These are phyloP conservation scores for Rubia occidens DNA, from an alignment of 305 asterid genomes.

Conservation along the genomic window DNA sequence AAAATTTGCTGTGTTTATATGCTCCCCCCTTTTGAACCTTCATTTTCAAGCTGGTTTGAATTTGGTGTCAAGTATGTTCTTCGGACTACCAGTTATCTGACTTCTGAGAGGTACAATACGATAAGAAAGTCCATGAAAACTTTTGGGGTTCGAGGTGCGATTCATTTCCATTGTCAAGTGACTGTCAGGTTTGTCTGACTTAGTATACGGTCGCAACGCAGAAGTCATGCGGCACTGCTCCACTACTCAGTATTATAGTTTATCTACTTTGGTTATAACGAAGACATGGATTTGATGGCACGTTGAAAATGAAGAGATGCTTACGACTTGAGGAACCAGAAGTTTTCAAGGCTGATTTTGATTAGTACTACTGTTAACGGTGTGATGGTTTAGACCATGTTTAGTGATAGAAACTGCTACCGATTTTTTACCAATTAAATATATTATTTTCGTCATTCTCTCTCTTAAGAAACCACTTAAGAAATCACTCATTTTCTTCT, in stretches of 20 bases:
- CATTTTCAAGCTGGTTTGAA: neutral
- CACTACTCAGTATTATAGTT: neutral
- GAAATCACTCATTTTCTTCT: no score
- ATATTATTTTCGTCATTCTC: no score
- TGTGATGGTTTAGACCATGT: no score
- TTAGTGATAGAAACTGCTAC: no score
- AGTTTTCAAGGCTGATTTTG: no score
- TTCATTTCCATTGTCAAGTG: neutral
- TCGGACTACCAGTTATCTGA: neutral
- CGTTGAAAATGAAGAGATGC: neutral
- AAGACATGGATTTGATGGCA: neutral
- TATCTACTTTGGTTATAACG: neutral
- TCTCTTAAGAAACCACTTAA: no score
- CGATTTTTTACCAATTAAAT: no score
- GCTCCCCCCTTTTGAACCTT: neutral
- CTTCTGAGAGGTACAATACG: neutral
- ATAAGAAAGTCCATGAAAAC: neutral
- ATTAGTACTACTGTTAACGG: no score
- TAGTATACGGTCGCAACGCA: neutral
- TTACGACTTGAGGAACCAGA: neutral
- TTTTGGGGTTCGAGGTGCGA: neutral
- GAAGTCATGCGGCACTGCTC: neutral
- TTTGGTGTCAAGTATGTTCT: neutral
- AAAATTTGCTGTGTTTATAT: constrained; percentile 1
- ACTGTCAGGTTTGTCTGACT: constrained; percentile 2